Evolutionary conservation across 352 stramenopile genomes (phyloP).

Genomic region (Phytophthora boehmeriae): DNA sequence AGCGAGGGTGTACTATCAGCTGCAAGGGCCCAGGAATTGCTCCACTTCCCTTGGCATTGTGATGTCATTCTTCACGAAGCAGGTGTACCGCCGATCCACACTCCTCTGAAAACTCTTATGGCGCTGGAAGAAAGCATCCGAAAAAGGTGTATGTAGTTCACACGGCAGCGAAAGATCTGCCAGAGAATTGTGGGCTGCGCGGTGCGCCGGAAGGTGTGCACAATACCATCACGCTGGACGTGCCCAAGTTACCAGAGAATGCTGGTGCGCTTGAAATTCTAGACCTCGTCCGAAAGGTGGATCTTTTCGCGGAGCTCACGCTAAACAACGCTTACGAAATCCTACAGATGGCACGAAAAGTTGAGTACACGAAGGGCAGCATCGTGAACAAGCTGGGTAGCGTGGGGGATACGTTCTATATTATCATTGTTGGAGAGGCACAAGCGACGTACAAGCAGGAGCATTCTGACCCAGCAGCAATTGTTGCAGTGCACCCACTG

Average conservation of each 20-base stretch:
- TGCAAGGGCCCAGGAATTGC: conserved; percentile 87
- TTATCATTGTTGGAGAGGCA: conserved; percentile 83
- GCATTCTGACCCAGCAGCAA: not conserved
- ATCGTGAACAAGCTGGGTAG: conserved; percentile 59
- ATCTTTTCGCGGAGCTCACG: conserved; percentile 80
- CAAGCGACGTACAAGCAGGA: conserved; percentile 58
- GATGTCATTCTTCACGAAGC: conserved; percentile 95
- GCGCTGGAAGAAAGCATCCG: conserved; percentile 90
- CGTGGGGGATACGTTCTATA: conserved; percentile 73
- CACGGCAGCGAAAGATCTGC: conserved; percentile 88
- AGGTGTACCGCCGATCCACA: conserved; percentile 95
- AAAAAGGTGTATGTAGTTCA: conserved; percentile 95
- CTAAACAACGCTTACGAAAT: conserved; percentile 89
- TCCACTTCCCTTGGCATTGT: conserved; percentile 94
- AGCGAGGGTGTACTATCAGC: conserved; percentile 89
- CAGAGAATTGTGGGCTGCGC: conserved; percentile 73
- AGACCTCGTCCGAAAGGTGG: conserved; percentile 86
- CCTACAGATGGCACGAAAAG: conserved; percentile 76
- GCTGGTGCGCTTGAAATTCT: conserved; percentile 81
- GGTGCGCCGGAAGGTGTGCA: conserved; percentile 90
- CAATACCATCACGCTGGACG: conserved; percentile 85
- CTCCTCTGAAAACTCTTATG: conserved; percentile 93
- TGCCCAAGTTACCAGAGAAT: conserved; percentile 77
- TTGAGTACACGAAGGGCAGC: conserved; percentile 66
- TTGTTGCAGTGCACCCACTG: conserved; percentile 9